phyloP scores from a whole-genome alignment of 78 protist species.

The Dictyostelium brefeldianum region DNA sequence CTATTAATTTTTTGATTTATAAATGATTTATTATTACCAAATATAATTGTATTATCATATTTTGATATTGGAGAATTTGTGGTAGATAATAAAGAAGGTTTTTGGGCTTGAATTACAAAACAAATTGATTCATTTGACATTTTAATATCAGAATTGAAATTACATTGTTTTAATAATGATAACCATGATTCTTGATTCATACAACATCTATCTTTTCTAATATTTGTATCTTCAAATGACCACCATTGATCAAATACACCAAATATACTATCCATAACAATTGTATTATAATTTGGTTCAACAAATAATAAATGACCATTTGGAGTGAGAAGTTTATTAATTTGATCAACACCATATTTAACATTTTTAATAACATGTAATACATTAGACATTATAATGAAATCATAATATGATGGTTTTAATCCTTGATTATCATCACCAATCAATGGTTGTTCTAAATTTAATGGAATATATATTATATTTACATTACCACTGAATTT shows the following conservation, averaged over 20 bases:
- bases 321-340: neutral
- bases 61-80: neutral
- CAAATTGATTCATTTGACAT: neutral
- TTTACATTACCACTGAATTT: neutral
- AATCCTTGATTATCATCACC: neutral
- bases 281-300: neutral
- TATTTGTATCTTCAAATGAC: neutral
- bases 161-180: neutral
- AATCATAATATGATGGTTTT: conserved; percentile 30
- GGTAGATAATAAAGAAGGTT: neutral
- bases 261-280: neutral
- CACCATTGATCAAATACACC: conserved; percentile 11
- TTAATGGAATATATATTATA: neutral
- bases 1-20: neutral
- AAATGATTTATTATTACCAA: neutral
- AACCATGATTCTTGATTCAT: neutral
- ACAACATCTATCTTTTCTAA: neutral
- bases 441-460: neutral
- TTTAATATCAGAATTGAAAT: neutral
- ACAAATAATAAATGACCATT: neutral
- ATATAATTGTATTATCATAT: neutral
- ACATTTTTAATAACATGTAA: neutral
- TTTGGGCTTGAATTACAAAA: neutral
- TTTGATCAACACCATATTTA: neutral
- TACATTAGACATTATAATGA: conserved; percentile 16